Percentiles rank a stretch among this genome's conserved stretches.
phyloP scores from a whole-genome alignment of 495 filamentous ascomycete species.

The Annulohypoxylon bovei region DNA sequence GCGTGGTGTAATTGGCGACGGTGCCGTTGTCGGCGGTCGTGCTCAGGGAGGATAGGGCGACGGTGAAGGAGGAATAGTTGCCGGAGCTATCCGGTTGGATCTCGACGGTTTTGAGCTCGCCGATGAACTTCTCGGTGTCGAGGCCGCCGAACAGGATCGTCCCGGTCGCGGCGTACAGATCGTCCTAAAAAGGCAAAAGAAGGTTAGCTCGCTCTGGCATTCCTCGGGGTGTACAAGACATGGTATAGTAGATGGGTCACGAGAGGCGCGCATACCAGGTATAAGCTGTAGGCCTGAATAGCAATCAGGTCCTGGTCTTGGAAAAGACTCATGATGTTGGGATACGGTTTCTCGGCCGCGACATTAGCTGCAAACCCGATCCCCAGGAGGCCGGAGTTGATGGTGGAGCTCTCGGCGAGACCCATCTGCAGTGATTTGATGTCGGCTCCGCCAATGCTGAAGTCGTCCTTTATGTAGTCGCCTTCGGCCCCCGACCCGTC shows the following conservation, averaged over 20 bases:
- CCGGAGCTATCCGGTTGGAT: conserved; percentile 58
- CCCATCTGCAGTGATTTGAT: conserved; percentile 83
- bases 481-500: conserved; percentile 72
- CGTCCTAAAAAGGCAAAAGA: conserved; percentile 45
- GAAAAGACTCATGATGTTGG: conserved; percentile 82
- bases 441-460: conserved; percentile 71
- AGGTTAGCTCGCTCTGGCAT: conserved; percentile 9
- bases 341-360: conserved; percentile 70
- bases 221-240: background rate
- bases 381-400: conserved; percentile 83
- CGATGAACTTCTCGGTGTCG: conserved; percentile 84
- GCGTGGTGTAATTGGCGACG: conserved; percentile 32
- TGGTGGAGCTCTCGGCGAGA: conserved; percentile 73
- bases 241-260: background rate
- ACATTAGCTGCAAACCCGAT: conserved; percentile 86
- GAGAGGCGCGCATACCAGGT: conserved; percentile 58
- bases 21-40: conserved; percentile 49
- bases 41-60: conserved; percentile 49
- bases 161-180: conserved; percentile 71
- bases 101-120: conserved; percentile 74
- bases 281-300: conserved; percentile 87
- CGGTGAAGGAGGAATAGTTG: conserved; percentile 52
- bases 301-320: conserved; percentile 74
- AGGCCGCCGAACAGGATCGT: conserved; percentile 91
- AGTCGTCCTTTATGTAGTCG: conserved; percentile 81